Evolutionary conservation across 495 filamentous ascomycete genomes (phyloP).

Genomic region (Neurospora sublineolata): DNA sequence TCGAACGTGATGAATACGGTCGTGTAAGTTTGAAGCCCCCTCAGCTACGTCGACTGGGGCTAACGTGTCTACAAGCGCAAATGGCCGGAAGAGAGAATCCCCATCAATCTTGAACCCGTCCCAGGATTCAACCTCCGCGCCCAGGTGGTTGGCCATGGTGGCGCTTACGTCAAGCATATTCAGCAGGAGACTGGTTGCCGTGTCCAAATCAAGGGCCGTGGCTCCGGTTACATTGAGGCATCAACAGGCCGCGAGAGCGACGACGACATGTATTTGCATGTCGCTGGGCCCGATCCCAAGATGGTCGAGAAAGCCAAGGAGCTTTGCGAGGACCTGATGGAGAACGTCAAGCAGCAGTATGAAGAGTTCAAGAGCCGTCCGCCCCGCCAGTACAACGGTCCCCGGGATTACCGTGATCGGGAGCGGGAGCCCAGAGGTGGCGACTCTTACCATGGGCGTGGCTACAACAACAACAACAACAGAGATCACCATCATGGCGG

Average conservation of each 20-base stretch:
- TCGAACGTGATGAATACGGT: conserved; percentile 93
- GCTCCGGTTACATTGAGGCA: conserved; percentile 88
- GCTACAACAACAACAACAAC: conserved; percentile 26
- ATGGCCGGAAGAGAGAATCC: conserved; percentile 95
- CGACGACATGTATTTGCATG: conserved; percentile 89
- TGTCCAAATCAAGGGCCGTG: conserved; percentile 94
- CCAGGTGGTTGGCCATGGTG: conserved; percentile 87
- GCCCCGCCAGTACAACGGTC: conserved; percentile 52
- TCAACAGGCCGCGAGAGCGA: conserved; percentile 79
- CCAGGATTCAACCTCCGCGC: conserved; percentile 95
- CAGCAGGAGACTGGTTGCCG: conserved; percentile 87
- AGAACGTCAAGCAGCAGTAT: conserved; percentile 75
- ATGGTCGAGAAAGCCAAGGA: conserved; percentile 81
- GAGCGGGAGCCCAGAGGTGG: conserved; percentile 18
- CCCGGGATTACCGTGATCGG: conserved; percentile 19
- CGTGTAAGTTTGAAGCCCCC: conserved; percentile 47
- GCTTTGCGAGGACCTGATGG: conserved; percentile 75
- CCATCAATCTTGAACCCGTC: conserved; percentile 78
- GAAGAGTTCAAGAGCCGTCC: conserved; percentile 80
- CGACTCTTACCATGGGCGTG: conserved; percentile 24
- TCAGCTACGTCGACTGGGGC: not conserved
- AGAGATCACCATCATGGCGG: conserved; percentile 29
- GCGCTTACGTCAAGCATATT: conserved; percentile 93
- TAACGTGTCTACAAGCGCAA: conserved; percentile 52
- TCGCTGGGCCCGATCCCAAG: conserved; percentile 76